Conservation (phyloP, 495 filamentous ascomycete genomes). For the Articulospora tetracladia region DNA sequence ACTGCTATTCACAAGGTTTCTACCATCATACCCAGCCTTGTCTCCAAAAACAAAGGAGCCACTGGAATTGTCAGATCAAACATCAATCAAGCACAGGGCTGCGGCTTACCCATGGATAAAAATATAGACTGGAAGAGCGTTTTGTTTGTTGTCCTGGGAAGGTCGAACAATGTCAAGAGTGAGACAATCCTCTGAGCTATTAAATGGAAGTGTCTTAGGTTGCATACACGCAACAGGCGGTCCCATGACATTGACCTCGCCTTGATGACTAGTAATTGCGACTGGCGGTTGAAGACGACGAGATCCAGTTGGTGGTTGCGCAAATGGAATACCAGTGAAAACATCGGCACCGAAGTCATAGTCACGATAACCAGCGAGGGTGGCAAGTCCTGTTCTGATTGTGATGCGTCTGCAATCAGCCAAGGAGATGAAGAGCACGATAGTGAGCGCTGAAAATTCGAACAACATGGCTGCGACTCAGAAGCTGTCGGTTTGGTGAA, state of each 20-base stretch:
- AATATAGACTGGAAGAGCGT: slow-evolving; percentile 39
- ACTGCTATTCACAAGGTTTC: slow-evolving; percentile 41
- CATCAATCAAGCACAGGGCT: slow-evolving; percentile 27
- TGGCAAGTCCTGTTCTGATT: background rate
- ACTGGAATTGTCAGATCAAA: slow-evolving; percentile 30
- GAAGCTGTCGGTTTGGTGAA: background rate
- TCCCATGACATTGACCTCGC: background rate
- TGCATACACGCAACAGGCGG: background rate
- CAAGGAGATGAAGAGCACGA: background rate
- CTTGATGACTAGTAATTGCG: slow-evolving; percentile 24
- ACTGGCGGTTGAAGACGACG: slow-evolving; percentile 43
- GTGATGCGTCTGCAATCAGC: background rate
- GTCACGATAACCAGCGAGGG: background rate
- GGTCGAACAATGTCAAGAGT: slow-evolving; percentile 42
- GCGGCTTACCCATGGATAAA: slow-evolving; percentile 56
- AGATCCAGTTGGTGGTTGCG: slow-evolving; percentile 22
- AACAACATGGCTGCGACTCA: background rate
- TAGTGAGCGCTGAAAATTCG: background rate
- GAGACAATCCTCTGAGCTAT: slow-evolving; percentile 48
- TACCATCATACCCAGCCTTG: slow-evolving; percentile 41
- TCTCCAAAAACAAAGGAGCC: slow-evolving; percentile 34
- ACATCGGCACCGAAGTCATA: slow-evolving; percentile 23
- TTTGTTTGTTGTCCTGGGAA: slow-evolving; percentile 28
- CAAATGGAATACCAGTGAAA: slow-evolving; percentile 44
- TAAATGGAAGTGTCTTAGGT: background rate